Conservation (phyloP, 176 grass and related monocot species). For the Rhynchospora pubera region DNA sequence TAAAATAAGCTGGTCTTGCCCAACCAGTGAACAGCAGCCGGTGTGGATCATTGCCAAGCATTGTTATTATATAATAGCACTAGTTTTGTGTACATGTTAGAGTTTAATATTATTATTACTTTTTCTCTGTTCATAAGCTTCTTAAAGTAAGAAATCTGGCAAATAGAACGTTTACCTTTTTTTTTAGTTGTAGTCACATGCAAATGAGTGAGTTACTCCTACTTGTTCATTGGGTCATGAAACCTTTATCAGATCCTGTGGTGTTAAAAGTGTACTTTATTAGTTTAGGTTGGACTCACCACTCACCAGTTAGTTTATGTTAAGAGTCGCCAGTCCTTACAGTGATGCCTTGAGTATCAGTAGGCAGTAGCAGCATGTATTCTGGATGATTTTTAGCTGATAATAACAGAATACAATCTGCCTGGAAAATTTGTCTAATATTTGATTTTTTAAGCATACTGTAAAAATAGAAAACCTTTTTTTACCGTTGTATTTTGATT, state of each 20-base stretch:
- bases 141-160: background rate
- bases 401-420: background rate
- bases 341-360: background rate
- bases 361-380: background rate
- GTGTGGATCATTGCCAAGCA: background rate
- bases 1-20: background rate
- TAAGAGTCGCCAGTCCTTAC: background rate
- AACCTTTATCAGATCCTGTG: background rate
- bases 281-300: background rate
- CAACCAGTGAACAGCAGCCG: no score
- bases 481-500: background rate
- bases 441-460: background rate
- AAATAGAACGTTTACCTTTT: background rate
- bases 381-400: background rate
- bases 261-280: background rate
- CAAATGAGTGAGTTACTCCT: background rate
- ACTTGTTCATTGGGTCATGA: background rate
- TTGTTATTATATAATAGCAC: background rate
- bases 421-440: background rate
- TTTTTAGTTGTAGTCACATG: background rate
- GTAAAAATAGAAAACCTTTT: background rate
- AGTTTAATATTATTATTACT: background rate
- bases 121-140: constrained; percentile 14
- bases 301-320: background rate
- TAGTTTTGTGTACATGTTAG: background rate